Conservation (phyloP, 169 alveolate species). For the Eimeria acervulina region DNA sequence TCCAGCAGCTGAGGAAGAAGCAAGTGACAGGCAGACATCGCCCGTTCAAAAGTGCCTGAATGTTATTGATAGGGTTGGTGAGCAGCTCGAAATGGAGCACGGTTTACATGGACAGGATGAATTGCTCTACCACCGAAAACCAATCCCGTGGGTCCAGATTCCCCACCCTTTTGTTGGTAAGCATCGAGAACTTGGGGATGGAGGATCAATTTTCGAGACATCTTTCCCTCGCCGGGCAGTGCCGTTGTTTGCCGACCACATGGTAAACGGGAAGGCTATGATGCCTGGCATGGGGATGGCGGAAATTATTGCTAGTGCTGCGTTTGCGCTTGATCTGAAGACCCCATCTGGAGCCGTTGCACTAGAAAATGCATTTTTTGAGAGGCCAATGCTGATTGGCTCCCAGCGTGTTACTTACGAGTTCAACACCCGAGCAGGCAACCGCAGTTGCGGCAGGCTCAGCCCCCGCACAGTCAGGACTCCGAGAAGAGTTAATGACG, state of each 20-base stretch:
- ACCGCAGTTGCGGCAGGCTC: constrained; percentile 48
- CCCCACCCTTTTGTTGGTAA: constrained; percentile 87
- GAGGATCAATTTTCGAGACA: constrained; percentile 77
- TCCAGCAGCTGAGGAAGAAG: constrained; percentile 66
- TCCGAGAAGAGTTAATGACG: constrained; percentile 81
- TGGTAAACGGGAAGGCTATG: constrained; percentile 86
- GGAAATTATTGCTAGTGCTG: constrained; percentile 89
- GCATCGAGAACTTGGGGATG: constrained; percentile 70
- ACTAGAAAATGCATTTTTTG: constrained; percentile 82
- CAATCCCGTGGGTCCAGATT: constrained; percentile 88
- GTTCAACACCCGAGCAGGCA: constrained; percentile 68
- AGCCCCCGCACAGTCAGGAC: constrained; percentile 84
- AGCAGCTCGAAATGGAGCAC: constrained; percentile 78
- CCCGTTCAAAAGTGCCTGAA: constrained; percentile 11
- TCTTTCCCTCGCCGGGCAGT: constrained; percentile 86
- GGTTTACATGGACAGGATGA: constrained; percentile 76
- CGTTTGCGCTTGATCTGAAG: constrained; percentile 77
- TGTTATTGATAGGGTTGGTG: constrained; percentile 49
- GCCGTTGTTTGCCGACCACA: constrained; percentile 87
- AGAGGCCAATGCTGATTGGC: constrained; percentile 84
- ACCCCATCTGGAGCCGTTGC: constrained; percentile 78
- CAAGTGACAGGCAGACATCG: constrained; percentile 40
- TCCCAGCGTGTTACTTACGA: constrained; percentile 83
- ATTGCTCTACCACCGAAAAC: constrained; percentile 81
- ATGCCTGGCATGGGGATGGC: constrained; percentile 89